A percentile compares a stretch with the other conserved stretches of the same genome.
Evolutionary conservation across 345 rosid genomes (phyloP).

Genomic region (Murraya koenigii): DNA sequence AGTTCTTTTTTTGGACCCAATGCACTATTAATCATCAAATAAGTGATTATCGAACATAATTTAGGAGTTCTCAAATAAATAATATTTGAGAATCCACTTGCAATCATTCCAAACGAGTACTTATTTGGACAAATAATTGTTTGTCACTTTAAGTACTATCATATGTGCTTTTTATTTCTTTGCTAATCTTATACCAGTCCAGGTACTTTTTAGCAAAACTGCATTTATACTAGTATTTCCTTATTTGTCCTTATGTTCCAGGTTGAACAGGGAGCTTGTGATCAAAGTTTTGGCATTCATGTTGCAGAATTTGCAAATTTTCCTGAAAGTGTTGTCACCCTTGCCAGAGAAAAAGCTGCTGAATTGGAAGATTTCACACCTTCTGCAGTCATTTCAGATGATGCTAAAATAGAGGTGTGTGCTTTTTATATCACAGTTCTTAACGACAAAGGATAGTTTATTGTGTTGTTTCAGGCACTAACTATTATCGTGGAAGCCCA

Average conservation of each 20-base stretch:
- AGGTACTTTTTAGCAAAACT: not conserved
- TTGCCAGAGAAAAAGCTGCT: constrained; percentile 92
- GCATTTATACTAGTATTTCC: constrained; percentile 4
- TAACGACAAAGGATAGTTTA: not conserved
- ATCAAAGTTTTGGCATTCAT: constrained; percentile 98
- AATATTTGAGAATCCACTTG: too few relatives aligned
- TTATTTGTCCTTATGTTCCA: constrained; percentile 21
- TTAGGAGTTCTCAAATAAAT: too few relatives aligned
- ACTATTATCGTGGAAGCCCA: not conserved
- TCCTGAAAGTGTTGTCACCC: constrained; percentile 88
- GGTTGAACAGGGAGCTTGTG: constrained; percentile 97
- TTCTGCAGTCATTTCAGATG: constrained; percentile 41
- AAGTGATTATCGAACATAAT: too few relatives aligned
- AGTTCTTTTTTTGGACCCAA: too few relatives aligned
- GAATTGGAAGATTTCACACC: constrained; percentile 96
- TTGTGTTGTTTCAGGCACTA: not conserved
- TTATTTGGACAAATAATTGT: not conserved
- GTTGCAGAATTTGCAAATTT: constrained; percentile 98
- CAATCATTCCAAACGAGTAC: not conserved
- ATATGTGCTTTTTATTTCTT: not conserved
- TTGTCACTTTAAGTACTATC: not conserved
- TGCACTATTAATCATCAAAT: too few relatives aligned
- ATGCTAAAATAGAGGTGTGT: constrained; percentile 42
- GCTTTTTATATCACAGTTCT: not conserved
- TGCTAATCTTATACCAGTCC: not conserved